A percentile compares a stretch with the other conserved stretches of the same genome.
Conservation (phyloP, 148 eudicot genomes). For the Dianthus caryophyllus region DNA sequence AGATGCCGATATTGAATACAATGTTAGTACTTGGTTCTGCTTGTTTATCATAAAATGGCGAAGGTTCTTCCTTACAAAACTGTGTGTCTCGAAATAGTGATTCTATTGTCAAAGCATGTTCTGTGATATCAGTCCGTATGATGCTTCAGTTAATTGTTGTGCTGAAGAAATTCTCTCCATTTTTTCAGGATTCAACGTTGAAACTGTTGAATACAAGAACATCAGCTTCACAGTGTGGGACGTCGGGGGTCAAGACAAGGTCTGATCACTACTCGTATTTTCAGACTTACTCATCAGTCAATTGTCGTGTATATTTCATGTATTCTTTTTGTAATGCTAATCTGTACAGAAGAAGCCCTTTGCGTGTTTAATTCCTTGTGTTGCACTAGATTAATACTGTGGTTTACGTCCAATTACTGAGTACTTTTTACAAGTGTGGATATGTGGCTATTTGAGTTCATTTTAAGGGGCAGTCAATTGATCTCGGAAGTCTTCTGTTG, state of each 20-base stretch:
- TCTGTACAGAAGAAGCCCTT: background rate
- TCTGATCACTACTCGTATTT: slow-evolving; percentile 15
- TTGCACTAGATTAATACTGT: background rate
- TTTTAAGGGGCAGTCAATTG: slow-evolving; percentile 2
- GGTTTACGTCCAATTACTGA: background rate
- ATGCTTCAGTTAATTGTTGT: slow-evolving; percentile 1
- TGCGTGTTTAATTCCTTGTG: background rate
- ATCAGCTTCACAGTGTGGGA: slow-evolving; percentile 82
- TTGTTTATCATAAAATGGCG: background rate
- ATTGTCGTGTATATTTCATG: background rate
- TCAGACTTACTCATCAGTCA: too few relatives aligned
- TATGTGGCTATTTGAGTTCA: background rate
- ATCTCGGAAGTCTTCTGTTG: slow-evolving; percentile 4
- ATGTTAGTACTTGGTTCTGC: too few relatives aligned
- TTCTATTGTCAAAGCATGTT: background rate
- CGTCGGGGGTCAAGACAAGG: slow-evolving; percentile 81
- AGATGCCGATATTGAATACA: background rate
- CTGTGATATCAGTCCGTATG: background rate
- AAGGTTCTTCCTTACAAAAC: background rate
- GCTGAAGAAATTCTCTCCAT: slow-evolving; percentile 7
- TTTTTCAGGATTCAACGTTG: slow-evolving; percentile 56
- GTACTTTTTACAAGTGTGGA: background rate
- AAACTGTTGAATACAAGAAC: slow-evolving; percentile 70
- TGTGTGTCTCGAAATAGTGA: background rate
- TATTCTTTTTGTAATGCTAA: background rate